These are phyloP conservation scores for Allomyces macrogynus DNA, from an alignment of 192 early-diverging fungal species.

Conservation along the genomic window DNA sequence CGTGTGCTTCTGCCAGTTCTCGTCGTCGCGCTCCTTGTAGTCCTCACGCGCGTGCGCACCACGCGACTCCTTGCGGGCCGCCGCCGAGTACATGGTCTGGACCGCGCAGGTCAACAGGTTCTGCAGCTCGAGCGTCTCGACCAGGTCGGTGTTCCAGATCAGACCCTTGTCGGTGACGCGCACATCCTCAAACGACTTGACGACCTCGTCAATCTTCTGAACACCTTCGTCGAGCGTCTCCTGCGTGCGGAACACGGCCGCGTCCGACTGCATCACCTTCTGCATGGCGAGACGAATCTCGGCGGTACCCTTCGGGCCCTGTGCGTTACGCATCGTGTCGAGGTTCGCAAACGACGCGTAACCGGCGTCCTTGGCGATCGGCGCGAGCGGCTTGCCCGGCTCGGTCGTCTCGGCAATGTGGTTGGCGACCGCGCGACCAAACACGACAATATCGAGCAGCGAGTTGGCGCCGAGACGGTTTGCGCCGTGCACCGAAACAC, in stretches of 20 bases:
- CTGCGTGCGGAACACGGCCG: conserved; percentile 93
- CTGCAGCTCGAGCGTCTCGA: conserved; percentile 92
- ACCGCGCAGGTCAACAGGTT: conserved; percentile 88
- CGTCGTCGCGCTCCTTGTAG: conserved; percentile 70
- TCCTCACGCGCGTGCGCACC: conserved; percentile 97
- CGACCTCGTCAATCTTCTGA: conserved; percentile 68
- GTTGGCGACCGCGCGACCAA: conserved; percentile 87
- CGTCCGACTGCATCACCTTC: conserved; percentile 92
- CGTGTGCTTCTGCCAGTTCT: conserved; percentile 97
- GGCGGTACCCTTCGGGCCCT: conserved; percentile 60
- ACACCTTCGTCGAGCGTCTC: conserved; percentile 69
- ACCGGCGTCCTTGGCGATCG: conserved; percentile 66
- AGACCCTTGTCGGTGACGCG: conserved; percentile 75
- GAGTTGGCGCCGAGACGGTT: conserved; percentile 97
- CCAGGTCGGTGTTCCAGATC: conserved; percentile 96
- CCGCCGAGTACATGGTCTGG: conserved; percentile 80
- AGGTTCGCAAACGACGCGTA: conserved; percentile 79
- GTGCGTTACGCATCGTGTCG: conserved; percentile 73
- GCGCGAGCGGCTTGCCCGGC: conserved; percentile 66
- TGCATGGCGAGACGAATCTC: conserved; percentile 87
- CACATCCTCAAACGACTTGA: conserved; percentile 54
- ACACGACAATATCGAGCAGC: conserved; percentile 92
- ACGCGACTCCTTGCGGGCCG: conserved; percentile 86
- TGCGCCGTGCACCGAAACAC: conserved; percentile 95
- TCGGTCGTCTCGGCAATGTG: conserved; percentile 79